Percentiles rank a stretch among this genome's conserved stretches.
phyloP scores from a whole-genome alignment of 768 basidiomycete species.

The Baorangia bicolor region DNA sequence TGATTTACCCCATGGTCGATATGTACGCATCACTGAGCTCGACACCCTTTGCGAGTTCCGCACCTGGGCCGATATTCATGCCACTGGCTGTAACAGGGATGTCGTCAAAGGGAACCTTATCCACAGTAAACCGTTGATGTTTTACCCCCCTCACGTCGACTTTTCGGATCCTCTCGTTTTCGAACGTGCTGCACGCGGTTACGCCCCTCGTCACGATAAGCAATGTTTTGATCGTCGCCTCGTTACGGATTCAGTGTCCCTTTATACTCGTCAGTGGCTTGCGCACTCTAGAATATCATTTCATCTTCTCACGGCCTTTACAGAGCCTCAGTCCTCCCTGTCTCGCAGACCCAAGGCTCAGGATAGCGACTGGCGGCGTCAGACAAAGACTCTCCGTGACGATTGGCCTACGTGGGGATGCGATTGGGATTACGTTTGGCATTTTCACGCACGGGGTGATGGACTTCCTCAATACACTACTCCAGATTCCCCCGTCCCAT shows the following conservation, averaged over 20 bases:
- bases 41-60: not conserved
- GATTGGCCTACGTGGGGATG: not conserved
- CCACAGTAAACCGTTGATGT: not conserved
- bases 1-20: not conserved
- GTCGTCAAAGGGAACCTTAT: not conserved
- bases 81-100: not conserved
- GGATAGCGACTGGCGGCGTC: not conserved
- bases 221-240: not conserved
- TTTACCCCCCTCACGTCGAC: not conserved
- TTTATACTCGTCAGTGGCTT: not conserved
- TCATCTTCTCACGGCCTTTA: not conserved
- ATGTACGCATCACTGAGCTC: not conserved
- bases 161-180: not conserved
- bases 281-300: too few species aligned
- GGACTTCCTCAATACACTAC: not conserved
- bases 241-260: not conserved
- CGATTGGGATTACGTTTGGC: not conserved
- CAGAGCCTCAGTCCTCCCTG: not conserved
- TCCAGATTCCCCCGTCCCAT: not conserved
- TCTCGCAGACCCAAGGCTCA: not conserved
- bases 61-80: not conserved
- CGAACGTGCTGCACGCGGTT: not conserved
- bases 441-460: not conserved
- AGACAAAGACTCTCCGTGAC: not conserved
- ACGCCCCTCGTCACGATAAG: not conserved